A percentile compares a stretch with the other conserved stretches of the same genome.
Evolutionary conservation across 768 basidiomycete species (phyloP).

Genomic region (Candolleomyces efflorescens): DNA sequence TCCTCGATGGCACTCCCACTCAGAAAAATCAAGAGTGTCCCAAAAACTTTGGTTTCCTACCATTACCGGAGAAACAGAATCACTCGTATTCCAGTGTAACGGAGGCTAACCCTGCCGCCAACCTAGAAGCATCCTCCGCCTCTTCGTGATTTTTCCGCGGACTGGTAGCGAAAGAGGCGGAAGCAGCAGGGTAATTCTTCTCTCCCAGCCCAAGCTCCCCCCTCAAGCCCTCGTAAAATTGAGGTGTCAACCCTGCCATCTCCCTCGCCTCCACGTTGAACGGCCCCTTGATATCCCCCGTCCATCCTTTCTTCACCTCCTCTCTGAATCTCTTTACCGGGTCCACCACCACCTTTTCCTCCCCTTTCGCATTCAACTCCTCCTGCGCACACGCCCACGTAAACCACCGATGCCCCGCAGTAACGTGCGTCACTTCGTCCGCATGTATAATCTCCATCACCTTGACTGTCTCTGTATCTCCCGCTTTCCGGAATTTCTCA

Average conservation of each 20-base stretch:
- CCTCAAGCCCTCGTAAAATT: constrained; percentile 67
- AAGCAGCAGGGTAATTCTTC: not conserved
- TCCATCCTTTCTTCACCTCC: constrained; percentile 67
- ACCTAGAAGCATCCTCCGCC: too few species aligned
- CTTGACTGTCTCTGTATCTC: constrained; percentile 62
- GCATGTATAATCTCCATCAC: constrained; percentile 74
- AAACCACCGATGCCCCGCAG: constrained; percentile 81
- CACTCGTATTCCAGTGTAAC: too few species aligned
- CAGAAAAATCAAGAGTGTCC: too few species aligned
- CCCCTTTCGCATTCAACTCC: constrained; percentile 15
- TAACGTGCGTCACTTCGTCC: constrained; percentile 82
- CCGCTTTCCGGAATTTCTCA: constrained; percentile 61
- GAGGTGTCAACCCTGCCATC: constrained; percentile 66
- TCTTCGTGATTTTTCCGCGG: too few species aligned
- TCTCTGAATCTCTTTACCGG: constrained; percentile 64
- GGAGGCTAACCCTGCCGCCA: too few species aligned
- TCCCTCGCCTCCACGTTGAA: constrained; percentile 74
- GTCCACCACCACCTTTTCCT: constrained; percentile 30
- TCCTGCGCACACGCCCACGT: constrained; percentile 64
- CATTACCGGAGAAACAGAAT: too few species aligned
- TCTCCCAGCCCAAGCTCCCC: constrained; percentile 50
- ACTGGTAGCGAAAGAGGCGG: too few species aligned
- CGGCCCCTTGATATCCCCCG: constrained; percentile 74
- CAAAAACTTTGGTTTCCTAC: too few species aligned
- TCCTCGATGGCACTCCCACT: too few species aligned